Percentiles rank a stretch among this genome's conserved stretches.
These are phyloP conservation scores for Glycyrrhiza uralensis DNA, from an alignment of 306 rosid species.

Conservation along the genomic window DNA sequence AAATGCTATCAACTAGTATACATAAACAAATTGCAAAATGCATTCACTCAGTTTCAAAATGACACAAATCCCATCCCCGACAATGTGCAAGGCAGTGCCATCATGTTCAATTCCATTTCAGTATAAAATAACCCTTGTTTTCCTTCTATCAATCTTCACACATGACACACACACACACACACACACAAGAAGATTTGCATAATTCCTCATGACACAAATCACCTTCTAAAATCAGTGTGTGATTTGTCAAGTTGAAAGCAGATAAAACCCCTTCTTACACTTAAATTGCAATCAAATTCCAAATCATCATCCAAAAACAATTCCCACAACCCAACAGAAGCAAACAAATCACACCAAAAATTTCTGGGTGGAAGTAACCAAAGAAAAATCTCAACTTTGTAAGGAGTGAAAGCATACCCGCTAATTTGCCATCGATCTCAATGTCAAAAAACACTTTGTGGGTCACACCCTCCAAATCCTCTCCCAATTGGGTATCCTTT, in stretches of 20 bases:
- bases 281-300: neutral
- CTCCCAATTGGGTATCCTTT: conserved; percentile 28
- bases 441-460: conserved; percentile 43
- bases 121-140: neutral
- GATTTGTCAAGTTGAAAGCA: neutral
- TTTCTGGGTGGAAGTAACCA: neutral
- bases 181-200: neutral
- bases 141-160: neutral
- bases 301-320: conserved; percentile 3
- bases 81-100: neutral
- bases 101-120: conserved; percentile 11
- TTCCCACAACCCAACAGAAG: neutral
- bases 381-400: conserved; percentile 5
- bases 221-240: neutral
- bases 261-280: conserved; percentile 2
- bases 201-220: neutral
- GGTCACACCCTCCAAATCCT: conserved; percentile 41
- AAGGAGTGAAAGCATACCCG: conserved; percentile 26
- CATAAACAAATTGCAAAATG: neutral
- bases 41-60: neutral
- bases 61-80: neutral
- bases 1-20: neutral
- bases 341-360: neutral
- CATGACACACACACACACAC: neutral
- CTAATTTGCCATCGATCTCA: conserved; percentile 32